phyloP scores from a whole-genome alignment of 495 filamentous ascomycete genomes.

The Neurospora pannonica region DNA sequence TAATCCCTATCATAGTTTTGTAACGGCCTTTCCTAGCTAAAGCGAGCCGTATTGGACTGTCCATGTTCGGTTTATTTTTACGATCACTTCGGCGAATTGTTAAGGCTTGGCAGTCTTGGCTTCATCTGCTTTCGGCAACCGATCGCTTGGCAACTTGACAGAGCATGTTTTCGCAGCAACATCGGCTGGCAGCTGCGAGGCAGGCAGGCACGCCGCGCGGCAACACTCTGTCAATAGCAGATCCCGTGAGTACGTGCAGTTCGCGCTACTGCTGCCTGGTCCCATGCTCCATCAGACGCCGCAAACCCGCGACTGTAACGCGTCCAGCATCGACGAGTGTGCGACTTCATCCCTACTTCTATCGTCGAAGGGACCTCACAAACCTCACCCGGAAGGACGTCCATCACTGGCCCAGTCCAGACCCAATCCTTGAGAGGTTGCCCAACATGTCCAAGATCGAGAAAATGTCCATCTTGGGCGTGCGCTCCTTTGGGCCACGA shows the following conservation, averaged over 20 bases:
- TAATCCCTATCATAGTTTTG: no score
- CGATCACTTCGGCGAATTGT: neutral
- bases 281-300: neutral
- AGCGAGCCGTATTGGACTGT: no score
- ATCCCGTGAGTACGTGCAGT: neutral
- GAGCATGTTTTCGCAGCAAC: neutral
- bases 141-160: neutral
- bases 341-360: neutral
- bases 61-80: no score
- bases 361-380: neutral
- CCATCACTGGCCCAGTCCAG: neutral
- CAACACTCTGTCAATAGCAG: constrained; percentile 2
- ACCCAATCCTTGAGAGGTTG: neutral
- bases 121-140: neutral
- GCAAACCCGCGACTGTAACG: constrained; percentile 1
- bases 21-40: no score
- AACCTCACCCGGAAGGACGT: neutral
- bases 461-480: constrained; percentile 74
- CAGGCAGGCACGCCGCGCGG: neutral
- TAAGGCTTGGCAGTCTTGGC: neutral
- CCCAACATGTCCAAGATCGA: constrained; percentile 64
- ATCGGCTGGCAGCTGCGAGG: neutral
- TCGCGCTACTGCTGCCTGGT: neutral
- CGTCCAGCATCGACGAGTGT: neutral
- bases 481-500: constrained; percentile 83